Conservation (phyloP, 306 rosid species). For the Glycine latifolia region DNA sequence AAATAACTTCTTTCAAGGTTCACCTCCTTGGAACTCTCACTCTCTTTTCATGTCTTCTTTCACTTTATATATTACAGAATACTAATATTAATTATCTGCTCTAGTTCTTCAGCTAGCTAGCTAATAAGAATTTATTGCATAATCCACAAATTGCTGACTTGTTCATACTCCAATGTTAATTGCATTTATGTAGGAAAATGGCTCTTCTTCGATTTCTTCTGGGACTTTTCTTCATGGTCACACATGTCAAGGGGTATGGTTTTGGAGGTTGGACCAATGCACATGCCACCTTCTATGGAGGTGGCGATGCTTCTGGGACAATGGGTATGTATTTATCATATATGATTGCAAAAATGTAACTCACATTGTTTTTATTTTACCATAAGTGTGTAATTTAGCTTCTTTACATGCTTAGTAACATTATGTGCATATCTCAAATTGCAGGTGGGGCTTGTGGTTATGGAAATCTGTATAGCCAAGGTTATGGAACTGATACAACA, state of each 20-base stretch:
- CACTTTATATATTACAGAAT: background rate
- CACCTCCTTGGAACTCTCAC: constrained; percentile 38
- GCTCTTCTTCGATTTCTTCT: constrained; percentile 57
- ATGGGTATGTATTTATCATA: constrained; percentile 51
- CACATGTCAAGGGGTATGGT: constrained; percentile 54
- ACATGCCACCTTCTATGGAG: constrained; percentile 63
- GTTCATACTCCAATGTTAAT: background rate
- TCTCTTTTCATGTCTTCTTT: constrained; percentile 25
- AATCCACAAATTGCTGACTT: constrained; percentile 28
- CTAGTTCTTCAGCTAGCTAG: too few relatives aligned
- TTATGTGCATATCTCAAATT: background rate
- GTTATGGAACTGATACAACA: constrained; percentile 60
- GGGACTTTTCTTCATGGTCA: constrained; percentile 51
- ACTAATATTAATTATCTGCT: background rate
- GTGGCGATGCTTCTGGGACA: constrained; percentile 62
- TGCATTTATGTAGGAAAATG: constrained; percentile 65
- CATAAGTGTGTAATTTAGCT: background rate
- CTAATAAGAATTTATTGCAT: background rate
- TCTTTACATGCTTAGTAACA: constrained; percentile 30
- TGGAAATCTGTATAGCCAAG: constrained; percentile 58
- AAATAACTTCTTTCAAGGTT: constrained; percentile 52
- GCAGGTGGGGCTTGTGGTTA: constrained; percentile 65
- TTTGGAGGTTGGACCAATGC: constrained; percentile 55
- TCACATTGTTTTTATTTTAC: constrained; percentile 5
- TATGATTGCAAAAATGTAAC: background rate